Conservation (phyloP, 2,329 filamentous ascomycete genomes). For the Dryadomyces sulphureus region DNA sequence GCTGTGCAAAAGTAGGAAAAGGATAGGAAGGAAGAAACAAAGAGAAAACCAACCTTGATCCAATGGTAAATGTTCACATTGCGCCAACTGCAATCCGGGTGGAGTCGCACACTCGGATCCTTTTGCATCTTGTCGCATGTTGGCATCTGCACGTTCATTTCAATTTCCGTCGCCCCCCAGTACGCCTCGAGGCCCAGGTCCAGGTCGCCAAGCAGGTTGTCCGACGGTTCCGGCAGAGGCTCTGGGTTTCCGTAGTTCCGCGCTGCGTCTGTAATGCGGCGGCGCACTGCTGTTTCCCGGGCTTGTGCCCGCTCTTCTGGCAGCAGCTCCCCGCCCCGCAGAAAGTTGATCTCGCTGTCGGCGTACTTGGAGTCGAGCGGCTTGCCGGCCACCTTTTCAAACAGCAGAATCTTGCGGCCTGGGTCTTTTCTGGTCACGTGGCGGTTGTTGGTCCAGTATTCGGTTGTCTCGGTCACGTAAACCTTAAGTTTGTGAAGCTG, state of each 20-base stretch:
- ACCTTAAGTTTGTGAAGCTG: conserved; percentile 89
- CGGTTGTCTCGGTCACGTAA: conserved; percentile 76
- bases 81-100: conserved; percentile 86
- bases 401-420: conserved; percentile 67
- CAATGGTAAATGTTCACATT: conserved; percentile 91
- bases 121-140: conserved; percentile 77
- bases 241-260: conserved; percentile 23
- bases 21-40: too few relatives aligned
- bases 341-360: conserved; percentile 60
- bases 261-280: conserved; percentile 39
- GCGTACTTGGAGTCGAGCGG: conserved; percentile 58
- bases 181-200: conserved; percentile 54
- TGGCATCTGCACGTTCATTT: conserved; percentile 83
- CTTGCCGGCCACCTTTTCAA: conserved; percentile 77
- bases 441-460: conserved; percentile 80
- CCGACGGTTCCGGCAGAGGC: conserved; percentile 35
- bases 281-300: conserved; percentile 27
- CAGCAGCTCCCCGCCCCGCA: conserved; percentile 65
- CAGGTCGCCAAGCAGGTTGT: conserved; percentile 70
- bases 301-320: conserved; percentile 31
- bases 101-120: conserved; percentile 48
- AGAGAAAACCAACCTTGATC: conserved; percentile 61
- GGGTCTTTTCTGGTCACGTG: conserved; percentile 74
- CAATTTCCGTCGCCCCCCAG: conserved; percentile 82
- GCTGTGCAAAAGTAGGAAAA: too few relatives aligned